Evolutionary conservation across 306 rosid genomes (phyloP).

Genomic region (Hippophae rhamnoides): DNA sequence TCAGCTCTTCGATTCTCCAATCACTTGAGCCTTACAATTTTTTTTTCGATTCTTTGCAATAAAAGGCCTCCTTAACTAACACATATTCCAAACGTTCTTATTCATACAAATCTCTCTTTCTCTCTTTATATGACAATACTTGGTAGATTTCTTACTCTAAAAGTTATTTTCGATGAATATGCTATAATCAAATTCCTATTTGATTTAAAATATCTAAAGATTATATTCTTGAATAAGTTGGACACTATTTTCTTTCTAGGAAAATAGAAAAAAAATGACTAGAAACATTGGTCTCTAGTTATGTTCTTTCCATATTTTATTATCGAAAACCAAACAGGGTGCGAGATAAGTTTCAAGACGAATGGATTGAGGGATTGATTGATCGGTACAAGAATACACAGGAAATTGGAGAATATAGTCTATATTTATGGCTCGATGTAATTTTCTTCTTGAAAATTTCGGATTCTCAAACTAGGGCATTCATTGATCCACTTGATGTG

Average conservation of each 20-base stretch:
- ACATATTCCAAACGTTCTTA: slow-evolving; percentile 11
- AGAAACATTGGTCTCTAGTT: slow-evolving; percentile 1
- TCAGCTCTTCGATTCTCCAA: too few species aligned
- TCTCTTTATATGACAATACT: not conserved
- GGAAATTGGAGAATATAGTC: slow-evolving; percentile 32
- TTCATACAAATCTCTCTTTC: not conserved
- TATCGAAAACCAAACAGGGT: too few species aligned
- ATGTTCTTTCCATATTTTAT: not conserved
- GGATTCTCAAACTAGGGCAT: slow-evolving; percentile 31
- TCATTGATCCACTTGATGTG: slow-evolving; percentile 43
- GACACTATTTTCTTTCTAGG: slow-evolving; percentile 17
- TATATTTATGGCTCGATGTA: slow-evolving; percentile 16
- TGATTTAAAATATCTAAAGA: not conserved
- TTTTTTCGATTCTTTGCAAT: not conserved
- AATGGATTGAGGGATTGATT: not conserved
- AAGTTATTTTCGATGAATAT: too few species aligned
- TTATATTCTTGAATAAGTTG: not conserved
- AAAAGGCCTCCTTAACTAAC: slow-evolving; percentile 2
- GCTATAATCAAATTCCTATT: too few species aligned
- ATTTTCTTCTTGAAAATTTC: slow-evolving; percentile 35
- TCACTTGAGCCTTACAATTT: too few species aligned
- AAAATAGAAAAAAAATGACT: slow-evolving; percentile 10
- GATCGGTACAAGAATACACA: slow-evolving; percentile 1
- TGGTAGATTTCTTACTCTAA: too few species aligned
- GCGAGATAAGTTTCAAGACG: not conserved